These are phyloP conservation scores for Coprinellus aureogranulatus DNA, from an alignment of 768 basidiomycete genomes.

Conservation along the genomic window DNA sequence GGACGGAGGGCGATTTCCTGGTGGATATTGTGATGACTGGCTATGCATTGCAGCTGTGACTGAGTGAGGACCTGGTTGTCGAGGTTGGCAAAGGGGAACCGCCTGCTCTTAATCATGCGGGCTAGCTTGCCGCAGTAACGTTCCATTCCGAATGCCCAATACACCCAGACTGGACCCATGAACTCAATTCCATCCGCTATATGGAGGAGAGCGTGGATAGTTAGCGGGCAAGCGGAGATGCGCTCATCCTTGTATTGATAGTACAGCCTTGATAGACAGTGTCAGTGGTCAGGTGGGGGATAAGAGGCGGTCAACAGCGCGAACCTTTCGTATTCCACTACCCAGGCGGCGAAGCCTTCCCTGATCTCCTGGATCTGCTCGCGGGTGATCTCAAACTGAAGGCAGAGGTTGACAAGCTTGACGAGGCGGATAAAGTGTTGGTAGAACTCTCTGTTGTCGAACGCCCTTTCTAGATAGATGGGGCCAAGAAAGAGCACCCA, in stretches of 20 bases:
- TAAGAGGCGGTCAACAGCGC: slow-evolving; percentile 1
- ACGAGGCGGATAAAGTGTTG: slow-evolving; percentile 41
- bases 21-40: background rate
- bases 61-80: background rate
- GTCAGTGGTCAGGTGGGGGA: background rate
- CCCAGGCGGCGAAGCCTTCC: slow-evolving; percentile 34
- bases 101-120: slow-evolving; percentile 24
- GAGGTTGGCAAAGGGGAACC: slow-evolving; percentile 20
- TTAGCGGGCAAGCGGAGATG: slow-evolving; percentile 27
- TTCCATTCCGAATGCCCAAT: slow-evolving; percentile 42
- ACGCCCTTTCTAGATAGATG: slow-evolving; percentile 32
- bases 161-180: slow-evolving; percentile 35
- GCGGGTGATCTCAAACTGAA: slow-evolving; percentile 33
- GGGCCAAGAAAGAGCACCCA: slow-evolving; percentile 41
- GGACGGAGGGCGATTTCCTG: background rate
- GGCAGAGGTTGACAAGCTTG: slow-evolving; percentile 30
- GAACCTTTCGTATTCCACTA: slow-evolving; percentile 37
- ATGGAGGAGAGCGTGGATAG: slow-evolving; percentile 36
- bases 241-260: slow-evolving; percentile 24
- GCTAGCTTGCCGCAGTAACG: slow-evolving; percentile 29
- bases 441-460: slow-evolving; percentile 33
- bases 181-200: slow-evolving; percentile 30
- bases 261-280: slow-evolving; percentile 24
- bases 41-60: background rate
- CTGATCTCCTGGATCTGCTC: slow-evolving; percentile 25